Evolutionary conservation across 2,329 filamentous ascomycete species (phyloP), one percentile per base, ranked within the genome.

Genomic region (Laburnicola sp.): DNA sequence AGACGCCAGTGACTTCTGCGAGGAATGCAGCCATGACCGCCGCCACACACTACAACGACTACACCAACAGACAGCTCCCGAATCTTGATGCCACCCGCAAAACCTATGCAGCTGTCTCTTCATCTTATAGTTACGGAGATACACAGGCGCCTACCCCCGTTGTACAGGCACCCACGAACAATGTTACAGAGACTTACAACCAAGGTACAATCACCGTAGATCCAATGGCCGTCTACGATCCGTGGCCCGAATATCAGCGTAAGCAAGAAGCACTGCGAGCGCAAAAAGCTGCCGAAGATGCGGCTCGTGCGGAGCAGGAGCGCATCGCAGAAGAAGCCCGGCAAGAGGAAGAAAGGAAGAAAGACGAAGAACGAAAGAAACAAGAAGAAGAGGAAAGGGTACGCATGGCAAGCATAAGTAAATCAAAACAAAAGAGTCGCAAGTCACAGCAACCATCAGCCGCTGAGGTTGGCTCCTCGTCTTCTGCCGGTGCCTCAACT

Each of bases 141-240:
- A 40, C 48, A 4, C 59, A 60, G 36, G 47, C 48, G 11, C 32
- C 60, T 16, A 55, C 56, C 21, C 43, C 63, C 16, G 46, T 59
- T 27, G 53, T 42, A 6, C 63, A 60, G 16, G 52, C 60, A 23
- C 40, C 57, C 4, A 39, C 55, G 6, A 48, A 51, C 26, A 73
- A 45, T 55, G 54, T 57, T 22, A 28, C 56, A 8, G 62, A 64
- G 3, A 45, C 63, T 11, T 66, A 63, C 51, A 54, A 53, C 47
- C 56, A 69, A 21, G 53, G 56, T 38, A 72, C 75, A 3, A 73
- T 65, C 3, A 82, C 79, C 1, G 78, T 82, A 21, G 77, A 82
- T 62, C 80, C 80, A 2, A 79, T 72, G 39, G 76, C 79, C 40
- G 77, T 82, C 2, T 82, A 82, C 53, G 78, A 82, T 51, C 78